Evolutionary conservation across 2,329 filamentous ascomycete genomes (phyloP).

Genomic region (Aspergillus sp.): DNA sequence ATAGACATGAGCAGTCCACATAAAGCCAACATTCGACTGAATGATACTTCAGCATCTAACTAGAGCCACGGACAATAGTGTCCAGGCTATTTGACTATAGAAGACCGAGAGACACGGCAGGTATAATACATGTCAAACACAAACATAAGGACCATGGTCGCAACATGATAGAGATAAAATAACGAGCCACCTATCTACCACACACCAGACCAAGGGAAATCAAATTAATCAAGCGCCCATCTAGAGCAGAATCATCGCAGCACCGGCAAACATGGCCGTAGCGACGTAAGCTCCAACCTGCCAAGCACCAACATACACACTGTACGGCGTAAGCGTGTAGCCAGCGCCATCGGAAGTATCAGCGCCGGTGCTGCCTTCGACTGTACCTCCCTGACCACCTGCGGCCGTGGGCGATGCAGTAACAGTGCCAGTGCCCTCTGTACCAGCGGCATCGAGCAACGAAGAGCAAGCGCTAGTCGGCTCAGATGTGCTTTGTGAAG

Average conservation of each 20-base stretch:
- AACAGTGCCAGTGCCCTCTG: conserved; percentile 42
- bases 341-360: conserved; percentile 35
- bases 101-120: not conserved
- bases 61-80: not conserved
- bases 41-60: not conserved
- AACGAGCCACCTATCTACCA: not conserved
- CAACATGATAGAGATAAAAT: not conserved
- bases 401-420: conserved; percentile 38
- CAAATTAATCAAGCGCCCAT: not conserved
- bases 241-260: conserved; percentile 50
- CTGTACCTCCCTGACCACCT: conserved; percentile 15
- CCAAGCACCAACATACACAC: conserved; percentile 38
- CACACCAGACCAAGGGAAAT: not conserved
- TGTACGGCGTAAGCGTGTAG: conserved; percentile 28
- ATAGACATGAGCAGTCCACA: too few relatives aligned
- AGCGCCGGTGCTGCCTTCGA: conserved; percentile 20
- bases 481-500: conserved; percentile 36
- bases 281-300: conserved; percentile 45
- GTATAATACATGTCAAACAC: not conserved
- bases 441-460: conserved; percentile 44
- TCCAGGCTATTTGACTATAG: not conserved
- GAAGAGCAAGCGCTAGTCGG: conserved; percentile 40
- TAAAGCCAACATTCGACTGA: not conserved
- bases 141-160: not conserved
- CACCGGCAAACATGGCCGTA: conserved; percentile 44